phyloP scores from a whole-genome alignment of 495 filamentous ascomycete genomes.

The Tuber indicum region DNA sequence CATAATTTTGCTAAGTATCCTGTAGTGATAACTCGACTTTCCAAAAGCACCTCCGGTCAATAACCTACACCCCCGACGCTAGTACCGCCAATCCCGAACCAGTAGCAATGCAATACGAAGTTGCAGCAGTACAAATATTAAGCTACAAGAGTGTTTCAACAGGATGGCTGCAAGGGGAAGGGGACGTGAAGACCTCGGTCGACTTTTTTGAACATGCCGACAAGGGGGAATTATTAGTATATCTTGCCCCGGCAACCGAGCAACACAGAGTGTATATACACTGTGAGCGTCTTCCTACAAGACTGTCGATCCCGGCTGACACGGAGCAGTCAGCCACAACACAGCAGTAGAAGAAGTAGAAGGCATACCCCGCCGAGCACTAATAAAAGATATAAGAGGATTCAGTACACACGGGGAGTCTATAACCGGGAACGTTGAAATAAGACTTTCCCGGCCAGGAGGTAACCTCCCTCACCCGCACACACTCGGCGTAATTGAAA shows the following conservation, averaged over 20 bases:
- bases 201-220: conserved; percentile 4
- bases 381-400: conserved; percentile 6
- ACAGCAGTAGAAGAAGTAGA: conserved; percentile 3
- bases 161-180: neutral
- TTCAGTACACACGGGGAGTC: neutral
- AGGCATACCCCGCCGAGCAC: neutral
- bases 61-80: neutral
- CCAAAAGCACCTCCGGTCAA: neutral
- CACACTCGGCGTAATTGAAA: neutral
- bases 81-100: neutral
- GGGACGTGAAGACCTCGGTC: neutral
- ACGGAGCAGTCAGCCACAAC: neutral
- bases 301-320: neutral
- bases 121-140: neutral
- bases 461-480: neutral
- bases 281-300: neutral
- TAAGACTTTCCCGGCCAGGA: neutral
- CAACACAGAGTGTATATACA: neutral
- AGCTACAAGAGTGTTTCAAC: conserved; percentile 3
- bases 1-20: neutral
- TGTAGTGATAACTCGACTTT: neutral
- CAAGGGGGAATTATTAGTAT: neutral
- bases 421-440: conserved; percentile 5
- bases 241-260: neutral
- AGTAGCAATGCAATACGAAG: neutral